Evolutionary conservation across 176 grass and related monocot genomes (phyloP), one percentile per base, ranked within the genome.

Genomic region (Bothriochloa decipiens): DNA sequence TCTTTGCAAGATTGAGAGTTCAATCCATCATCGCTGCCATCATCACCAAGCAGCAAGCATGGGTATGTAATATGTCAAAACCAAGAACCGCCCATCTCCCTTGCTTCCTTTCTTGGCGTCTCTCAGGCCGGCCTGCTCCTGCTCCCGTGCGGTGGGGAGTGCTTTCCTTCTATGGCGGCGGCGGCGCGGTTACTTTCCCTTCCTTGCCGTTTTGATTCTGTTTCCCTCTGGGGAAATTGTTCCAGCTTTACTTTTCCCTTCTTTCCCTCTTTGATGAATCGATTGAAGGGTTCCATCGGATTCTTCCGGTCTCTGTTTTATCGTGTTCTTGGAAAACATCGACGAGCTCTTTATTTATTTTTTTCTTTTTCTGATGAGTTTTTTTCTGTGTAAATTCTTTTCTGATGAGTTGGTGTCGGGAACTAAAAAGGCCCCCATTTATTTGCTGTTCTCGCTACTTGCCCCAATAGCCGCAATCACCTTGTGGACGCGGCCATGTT

Each of bases 291-390:
- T 41, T 23, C 41, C 14, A 3, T 23, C 16, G 23, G 23, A 23
- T 77, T 22, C 68, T 69, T 60, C 16, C 32, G 50, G 20, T 37
- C 39, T n/a, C 41, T 27, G 28, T 14, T 87, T 26, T 40, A 35
- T 76, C 62, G 32, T 13, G 64, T 88, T 84, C 81, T 84, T 79
- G 35, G 68, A 47, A 80, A 88, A 68, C 69, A 88, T 68, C 37
- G 75, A 79, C 42, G 9, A 42, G 39, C 65, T 47, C 29, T 1
- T 13, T 10, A 13, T 16, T 17, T 49, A 32, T 32, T 32, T 32
- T 32, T 32, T 32, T 32, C 29, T 32, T 14, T 60, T 33, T 8
- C 13, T 50, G 29, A 6, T 47, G 7, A 46, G 29, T 33, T 5
- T 32, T 32, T 32, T 32, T 32, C 29, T 32, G 29, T 32, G 29